phyloP scores from a whole-genome alignment of 768 basidiomycete genomes.

The Porphyrellus cyaneotinctus region DNA sequence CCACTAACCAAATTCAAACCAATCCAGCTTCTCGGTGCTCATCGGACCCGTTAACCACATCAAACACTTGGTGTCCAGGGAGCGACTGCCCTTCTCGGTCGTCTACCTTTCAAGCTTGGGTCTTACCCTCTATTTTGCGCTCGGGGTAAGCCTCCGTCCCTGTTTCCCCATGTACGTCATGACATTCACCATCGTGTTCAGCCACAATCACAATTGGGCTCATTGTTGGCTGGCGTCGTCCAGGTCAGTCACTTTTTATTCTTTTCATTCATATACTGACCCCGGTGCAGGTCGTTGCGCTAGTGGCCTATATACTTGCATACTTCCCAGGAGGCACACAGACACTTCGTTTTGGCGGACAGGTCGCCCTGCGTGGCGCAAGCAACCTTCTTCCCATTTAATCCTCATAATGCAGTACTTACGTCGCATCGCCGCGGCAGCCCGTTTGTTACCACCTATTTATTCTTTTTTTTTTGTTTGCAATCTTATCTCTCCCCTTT shows the following conservation, averaged over 20 bases:
- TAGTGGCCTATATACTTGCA: constrained; percentile 85
- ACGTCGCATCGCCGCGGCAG: background rate
- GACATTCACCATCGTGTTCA: constrained; percentile 27
- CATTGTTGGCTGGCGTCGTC: constrained; percentile 74
- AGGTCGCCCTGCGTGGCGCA: constrained; percentile 79
- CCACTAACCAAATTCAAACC: no score
- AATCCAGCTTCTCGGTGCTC: constrained; percentile 69
- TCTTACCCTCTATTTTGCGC: constrained; percentile 86
- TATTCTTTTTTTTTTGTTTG: constrained; percentile 1
- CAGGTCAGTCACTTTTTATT: constrained; percentile 46
- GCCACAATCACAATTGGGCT: constrained; percentile 83
- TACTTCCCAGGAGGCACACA: constrained; percentile 92
- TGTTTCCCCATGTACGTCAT: background rate
- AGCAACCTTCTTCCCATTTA: constrained; percentile 78
- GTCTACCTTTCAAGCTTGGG: constrained; percentile 82
- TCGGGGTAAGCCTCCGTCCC: constrained; percentile 54
- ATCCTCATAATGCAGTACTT: constrained; percentile 3
- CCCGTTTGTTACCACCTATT: constrained; percentile 2
- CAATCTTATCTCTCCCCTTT: background rate
- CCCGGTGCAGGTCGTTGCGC: constrained; percentile 59
- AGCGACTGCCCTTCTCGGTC: constrained; percentile 78
- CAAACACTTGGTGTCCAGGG: constrained; percentile 80
- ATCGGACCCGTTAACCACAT: constrained; percentile 89
- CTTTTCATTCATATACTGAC: background rate
- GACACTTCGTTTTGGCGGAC: constrained; percentile 75